phyloP scores from a whole-genome alignment of 2,329 filamentous ascomycete species.

The Cladosporium sp. region DNA sequence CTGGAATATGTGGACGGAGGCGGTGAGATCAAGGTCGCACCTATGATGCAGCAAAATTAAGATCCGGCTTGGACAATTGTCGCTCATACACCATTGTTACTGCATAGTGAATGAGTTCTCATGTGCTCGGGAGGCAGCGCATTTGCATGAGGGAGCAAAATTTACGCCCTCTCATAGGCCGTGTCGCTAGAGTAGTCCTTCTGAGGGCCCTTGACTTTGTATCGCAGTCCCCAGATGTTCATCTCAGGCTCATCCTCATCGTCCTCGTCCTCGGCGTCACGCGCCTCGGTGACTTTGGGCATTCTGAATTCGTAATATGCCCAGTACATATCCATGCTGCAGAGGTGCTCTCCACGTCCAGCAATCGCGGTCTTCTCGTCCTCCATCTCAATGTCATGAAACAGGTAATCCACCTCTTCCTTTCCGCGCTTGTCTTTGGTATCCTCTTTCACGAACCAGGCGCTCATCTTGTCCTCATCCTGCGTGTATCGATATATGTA shows the following conservation, averaged over 20 bases:
- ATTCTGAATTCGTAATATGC: slow-evolving; percentile 60
- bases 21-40: too few species aligned
- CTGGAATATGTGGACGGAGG: too few species aligned
- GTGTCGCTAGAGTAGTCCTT: slow-evolving; percentile 34
- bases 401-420: slow-evolving; percentile 60
- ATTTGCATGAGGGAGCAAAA: too few species aligned
- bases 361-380: slow-evolving; percentile 44
- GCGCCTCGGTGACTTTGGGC: slow-evolving; percentile 21
- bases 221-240: slow-evolving; percentile 31
- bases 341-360: slow-evolving; percentile 63
- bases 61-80: too few species aligned
- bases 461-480: slow-evolving; percentile 55
- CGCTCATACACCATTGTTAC: too few species aligned
- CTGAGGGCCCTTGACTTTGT: slow-evolving; percentile 33
- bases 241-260: slow-evolving; percentile 14
- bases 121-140: too few species aligned
- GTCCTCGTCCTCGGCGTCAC: slow-evolving; percentile 12
- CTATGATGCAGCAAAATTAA: too few species aligned
- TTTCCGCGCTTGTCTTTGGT: slow-evolving; percentile 36
- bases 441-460: slow-evolving; percentile 71
- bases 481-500: slow-evolving; percentile 70
- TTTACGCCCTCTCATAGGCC: slow-evolving; percentile 25
- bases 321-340: slow-evolving; percentile 65
- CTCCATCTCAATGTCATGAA: slow-evolving; percentile 64
- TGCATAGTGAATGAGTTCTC: too few species aligned